Percentiles rank a stretch among this genome's conserved stretches.
phyloP scores from a whole-genome alignment of 345 rosid species.

The Gossypium australe region DNA sequence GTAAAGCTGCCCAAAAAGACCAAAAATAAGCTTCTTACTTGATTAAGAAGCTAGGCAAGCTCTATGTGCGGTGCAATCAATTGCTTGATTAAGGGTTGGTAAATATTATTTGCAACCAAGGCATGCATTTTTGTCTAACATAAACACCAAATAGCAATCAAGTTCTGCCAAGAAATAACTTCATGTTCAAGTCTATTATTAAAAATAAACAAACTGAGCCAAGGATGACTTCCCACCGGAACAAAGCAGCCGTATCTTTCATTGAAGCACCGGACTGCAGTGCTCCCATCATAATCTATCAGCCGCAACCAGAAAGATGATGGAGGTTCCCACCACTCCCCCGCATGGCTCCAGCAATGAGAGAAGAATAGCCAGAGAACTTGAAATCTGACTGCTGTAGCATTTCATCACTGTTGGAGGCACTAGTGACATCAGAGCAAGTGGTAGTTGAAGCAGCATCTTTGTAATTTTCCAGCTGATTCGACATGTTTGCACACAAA shows the following conservation, averaged over 20 bases:
- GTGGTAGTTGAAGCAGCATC: slow-evolving; percentile 42
- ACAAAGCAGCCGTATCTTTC: slow-evolving; percentile 30
- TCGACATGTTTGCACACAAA: background rate
- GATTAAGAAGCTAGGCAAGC: background rate
- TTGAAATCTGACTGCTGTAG: slow-evolving; percentile 43
- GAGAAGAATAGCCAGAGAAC: slow-evolving; percentile 48
- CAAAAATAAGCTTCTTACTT: background rate
- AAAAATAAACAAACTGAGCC: slow-evolving; percentile 42
- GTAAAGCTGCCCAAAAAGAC: background rate
- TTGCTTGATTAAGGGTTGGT: no score
- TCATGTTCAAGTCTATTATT: background rate
- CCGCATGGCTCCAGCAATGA: slow-evolving; percentile 20
- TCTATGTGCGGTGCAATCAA: no score
- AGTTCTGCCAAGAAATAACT: background rate
- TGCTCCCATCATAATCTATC: slow-evolving; percentile 12
- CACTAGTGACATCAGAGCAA: slow-evolving; percentile 44
- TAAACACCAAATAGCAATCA: no score
- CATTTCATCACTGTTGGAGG: slow-evolving; percentile 37
- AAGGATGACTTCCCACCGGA: slow-evolving; percentile 93
- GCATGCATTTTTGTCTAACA: no score
- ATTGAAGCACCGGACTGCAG: slow-evolving; percentile 14
- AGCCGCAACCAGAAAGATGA: slow-evolving; percentile 22
- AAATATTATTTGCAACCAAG: no score
- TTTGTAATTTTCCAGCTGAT: slow-evolving; percentile 23
- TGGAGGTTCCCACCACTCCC: slow-evolving; percentile 37